phyloP scores from a whole-genome alignment of 2,329 filamentous ascomycete genomes.

The Fusarium avenaceum region DNA sequence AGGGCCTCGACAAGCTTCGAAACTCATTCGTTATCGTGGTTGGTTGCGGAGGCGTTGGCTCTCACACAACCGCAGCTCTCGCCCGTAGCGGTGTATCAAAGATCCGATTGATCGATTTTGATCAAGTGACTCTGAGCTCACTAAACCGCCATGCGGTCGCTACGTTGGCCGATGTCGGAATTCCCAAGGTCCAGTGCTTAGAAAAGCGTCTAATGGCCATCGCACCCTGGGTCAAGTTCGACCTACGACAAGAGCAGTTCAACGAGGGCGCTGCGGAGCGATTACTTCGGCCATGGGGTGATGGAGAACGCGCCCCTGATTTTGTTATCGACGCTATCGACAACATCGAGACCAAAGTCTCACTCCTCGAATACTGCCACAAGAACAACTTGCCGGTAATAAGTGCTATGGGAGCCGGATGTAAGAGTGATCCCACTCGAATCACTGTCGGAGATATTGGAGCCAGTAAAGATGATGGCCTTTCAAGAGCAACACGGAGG shows the following conservation, averaged over 20 bases:
- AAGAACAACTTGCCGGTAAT: slow-evolving; percentile 84
- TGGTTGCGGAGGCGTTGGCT: slow-evolving; percentile 94
- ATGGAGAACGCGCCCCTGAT: slow-evolving; percentile 74
- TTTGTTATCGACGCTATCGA: slow-evolving; percentile 98
- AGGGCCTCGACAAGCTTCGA: slow-evolving; percentile 83
- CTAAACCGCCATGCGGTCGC: slow-evolving; percentile 97
- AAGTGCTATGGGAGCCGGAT: slow-evolving; percentile 95
- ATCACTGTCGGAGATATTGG: slow-evolving; percentile 94
- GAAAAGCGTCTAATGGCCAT: slow-evolving; percentile 85
- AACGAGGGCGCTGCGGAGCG: slow-evolving; percentile 73
- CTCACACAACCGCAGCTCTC: slow-evolving; percentile 87
- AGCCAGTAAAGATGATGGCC: slow-evolving; percentile 85
- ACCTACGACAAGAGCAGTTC: slow-evolving; percentile 88
- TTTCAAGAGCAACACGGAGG: slow-evolving; percentile 87
- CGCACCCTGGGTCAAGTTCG: slow-evolving; percentile 91
- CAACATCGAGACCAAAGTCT: slow-evolving; percentile 97
- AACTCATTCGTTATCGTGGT: slow-evolving; percentile 89
- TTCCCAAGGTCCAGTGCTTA: slow-evolving; percentile 90
- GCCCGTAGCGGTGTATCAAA: slow-evolving; percentile 90
- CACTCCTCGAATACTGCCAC: slow-evolving; percentile 88
- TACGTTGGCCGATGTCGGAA: slow-evolving; percentile 92
- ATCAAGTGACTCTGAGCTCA: slow-evolving; percentile 95
- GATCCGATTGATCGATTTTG: slow-evolving; percentile 93
- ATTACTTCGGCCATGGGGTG: slow-evolving; percentile 76
- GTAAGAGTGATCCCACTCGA: slow-evolving; percentile 87